Percentiles rank a stretch among this genome's conserved stretches.
phyloP scores from a whole-genome alignment of 768 basidiomycete species.

The Coprinopsis sp. region DNA sequence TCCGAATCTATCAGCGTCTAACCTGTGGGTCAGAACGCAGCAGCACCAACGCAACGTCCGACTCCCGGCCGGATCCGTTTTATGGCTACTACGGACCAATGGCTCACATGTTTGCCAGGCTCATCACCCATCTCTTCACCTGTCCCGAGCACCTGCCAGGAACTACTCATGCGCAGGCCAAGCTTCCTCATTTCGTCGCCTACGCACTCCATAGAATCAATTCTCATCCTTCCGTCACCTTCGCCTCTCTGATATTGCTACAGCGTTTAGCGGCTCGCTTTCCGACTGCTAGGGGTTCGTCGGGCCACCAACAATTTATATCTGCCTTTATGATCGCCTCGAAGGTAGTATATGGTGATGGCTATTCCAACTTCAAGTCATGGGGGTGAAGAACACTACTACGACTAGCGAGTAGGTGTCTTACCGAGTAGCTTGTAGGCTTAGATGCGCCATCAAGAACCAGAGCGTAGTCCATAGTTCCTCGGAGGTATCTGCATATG shows the following conservation, averaged over 20 bases:
- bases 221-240: conserved; percentile 65
- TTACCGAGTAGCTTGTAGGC: too few relatives aligned
- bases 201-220: conserved; percentile 85
- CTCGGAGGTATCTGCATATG: too few relatives aligned
- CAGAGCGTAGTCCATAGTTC: too few relatives aligned
- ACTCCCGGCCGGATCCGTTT: conserved; percentile 45
- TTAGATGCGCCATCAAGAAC: too few relatives aligned
- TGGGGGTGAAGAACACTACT: too few relatives aligned
- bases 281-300: conserved; percentile 85
- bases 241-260: conserved; percentile 61
- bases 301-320: conserved; percentile 85
- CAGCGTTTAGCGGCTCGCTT: conserved; percentile 85
- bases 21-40: conserved; percentile 14
- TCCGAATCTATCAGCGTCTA: not conserved
- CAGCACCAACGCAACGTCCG: conserved; percentile 16
- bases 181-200: conserved; percentile 76
- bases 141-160: conserved; percentile 79
- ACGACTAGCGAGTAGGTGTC: too few relatives aligned
- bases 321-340: conserved; percentile 91
- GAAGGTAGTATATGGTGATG: conserved; percentile 92
- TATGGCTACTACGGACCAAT: conserved; percentile 77
- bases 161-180: conserved; percentile 50
- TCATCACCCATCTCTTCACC: conserved; percentile 80
- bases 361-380: conserved; percentile 89
- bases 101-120: conserved; percentile 66